A percentile compares a stretch with the other conserved stretches of the same genome.
These are phyloP conservation scores for Penicillium paxilli DNA, from an alignment of 495 filamentous ascomycete genomes.

Conservation along the genomic window DNA sequence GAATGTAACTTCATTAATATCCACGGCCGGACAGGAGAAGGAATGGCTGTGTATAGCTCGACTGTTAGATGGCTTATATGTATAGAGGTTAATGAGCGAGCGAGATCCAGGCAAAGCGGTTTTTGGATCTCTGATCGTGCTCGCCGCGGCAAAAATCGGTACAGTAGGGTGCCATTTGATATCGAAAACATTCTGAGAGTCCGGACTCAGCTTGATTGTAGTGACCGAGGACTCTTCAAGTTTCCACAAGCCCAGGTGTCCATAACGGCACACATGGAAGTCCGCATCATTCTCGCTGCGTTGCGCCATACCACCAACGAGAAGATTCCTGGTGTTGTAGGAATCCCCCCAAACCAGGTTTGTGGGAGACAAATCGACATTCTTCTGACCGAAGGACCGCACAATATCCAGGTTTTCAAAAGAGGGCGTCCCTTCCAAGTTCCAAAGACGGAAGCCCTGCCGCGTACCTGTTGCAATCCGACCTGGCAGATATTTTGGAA, in stretches of 20 bases:
- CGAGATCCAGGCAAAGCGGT: slow-evolving; percentile 28
- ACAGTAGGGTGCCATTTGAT: slow-evolving; percentile 72
- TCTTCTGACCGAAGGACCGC: slow-evolving; percentile 25
- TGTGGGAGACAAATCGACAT: slow-evolving; percentile 60
- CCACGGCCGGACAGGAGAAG: slow-evolving; percentile 71
- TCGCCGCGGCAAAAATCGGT: slow-evolving; percentile 60
- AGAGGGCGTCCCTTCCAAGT: slow-evolving; percentile 1
- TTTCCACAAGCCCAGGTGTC: slow-evolving; percentile 78
- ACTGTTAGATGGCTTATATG: not conserved
- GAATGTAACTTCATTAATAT: slow-evolving; percentile 82
- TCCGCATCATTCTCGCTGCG: slow-evolving; percentile 54
- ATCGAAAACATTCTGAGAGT: slow-evolving; percentile 76
- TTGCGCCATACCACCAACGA: slow-evolving; percentile 79
- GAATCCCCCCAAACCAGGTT: slow-evolving; percentile 71
- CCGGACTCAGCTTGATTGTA: slow-evolving; percentile 44
- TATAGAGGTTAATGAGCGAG: slow-evolving; percentile 57
- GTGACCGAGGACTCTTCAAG: slow-evolving; percentile 49
- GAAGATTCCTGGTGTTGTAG: slow-evolving; percentile 48
- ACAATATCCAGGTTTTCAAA: not conserved
- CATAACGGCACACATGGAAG: slow-evolving; percentile 44
- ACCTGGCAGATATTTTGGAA: slow-evolving; percentile 42
- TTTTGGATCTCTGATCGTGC: slow-evolving; percentile 20
- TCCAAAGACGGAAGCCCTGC: slow-evolving; percentile 23
- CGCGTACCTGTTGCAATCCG: slow-evolving; percentile 53
- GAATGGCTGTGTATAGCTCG: slow-evolving; percentile 10